phyloP scores from a whole-genome alignment of 495 filamentous ascomycete species.

The Aspergillus hancockii region DNA sequence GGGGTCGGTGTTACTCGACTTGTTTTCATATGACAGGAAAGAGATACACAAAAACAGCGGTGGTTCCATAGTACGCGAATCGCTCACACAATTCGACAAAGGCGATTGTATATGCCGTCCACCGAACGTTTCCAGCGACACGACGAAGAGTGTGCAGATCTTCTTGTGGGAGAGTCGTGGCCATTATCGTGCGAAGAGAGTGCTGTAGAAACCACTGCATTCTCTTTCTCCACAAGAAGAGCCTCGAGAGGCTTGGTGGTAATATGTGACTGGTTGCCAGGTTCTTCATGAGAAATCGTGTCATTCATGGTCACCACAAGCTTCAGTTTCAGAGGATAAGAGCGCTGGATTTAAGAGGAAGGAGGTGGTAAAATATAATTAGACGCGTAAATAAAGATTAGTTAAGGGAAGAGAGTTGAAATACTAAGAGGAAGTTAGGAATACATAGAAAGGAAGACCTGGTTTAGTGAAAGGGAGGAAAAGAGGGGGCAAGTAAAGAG shows the following conservation, averaged over 20 bases:
- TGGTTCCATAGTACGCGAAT: conserved; percentile 81
- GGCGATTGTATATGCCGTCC: conserved; percentile 66
- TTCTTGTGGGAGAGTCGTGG: conserved; percentile 53
- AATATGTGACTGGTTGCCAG: background rate
- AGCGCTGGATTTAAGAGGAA: too few relatives aligned
- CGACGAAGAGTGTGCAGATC: conserved; percentile 62
- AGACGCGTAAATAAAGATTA: too few relatives aligned
- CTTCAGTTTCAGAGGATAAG: too few relatives aligned
- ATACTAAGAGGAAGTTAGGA: too few relatives aligned
- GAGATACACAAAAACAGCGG: conserved; percentile 60
- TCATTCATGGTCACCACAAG: background rate
- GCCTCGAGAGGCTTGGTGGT: background rate
- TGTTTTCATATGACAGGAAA: conserved; percentile 45
- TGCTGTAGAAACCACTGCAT: background rate
- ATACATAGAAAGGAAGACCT: background rate
- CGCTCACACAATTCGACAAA: conserved; percentile 78
- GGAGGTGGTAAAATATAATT: too few relatives aligned
- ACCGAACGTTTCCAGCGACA: conserved; percentile 64
- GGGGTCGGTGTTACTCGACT: conserved; percentile 15
- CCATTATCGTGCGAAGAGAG: background rate
- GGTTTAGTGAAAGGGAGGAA: background rate
- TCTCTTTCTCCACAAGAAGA: background rate
- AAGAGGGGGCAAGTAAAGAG: background rate
- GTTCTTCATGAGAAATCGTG: background rate
- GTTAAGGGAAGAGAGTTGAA: too few relatives aligned